A percentile compares a stretch with the other conserved stretches of the same genome.
Evolutionary conservation across 2,329 filamentous ascomycete genomes (phyloP).

Genomic region (Sporothrix variecibatus): DNA sequence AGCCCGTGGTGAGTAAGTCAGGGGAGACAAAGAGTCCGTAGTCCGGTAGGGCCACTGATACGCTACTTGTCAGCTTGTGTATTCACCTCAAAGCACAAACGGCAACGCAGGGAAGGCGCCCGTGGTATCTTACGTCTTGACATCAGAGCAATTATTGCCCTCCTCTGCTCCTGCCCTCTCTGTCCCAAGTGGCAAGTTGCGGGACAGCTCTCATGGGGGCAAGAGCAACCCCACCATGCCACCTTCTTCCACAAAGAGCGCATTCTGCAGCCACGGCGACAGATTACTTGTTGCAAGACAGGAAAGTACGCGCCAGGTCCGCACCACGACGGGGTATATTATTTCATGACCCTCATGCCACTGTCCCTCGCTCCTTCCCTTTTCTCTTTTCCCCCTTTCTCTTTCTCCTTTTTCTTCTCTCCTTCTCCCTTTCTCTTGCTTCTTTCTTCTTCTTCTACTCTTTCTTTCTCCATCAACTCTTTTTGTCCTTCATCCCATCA

Average conservation of each 20-base stretch:
- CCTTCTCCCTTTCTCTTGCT: conserved; percentile 3
- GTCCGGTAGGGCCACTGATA: neutral
- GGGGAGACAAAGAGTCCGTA: conserved; percentile 20
- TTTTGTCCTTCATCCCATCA: conserved; percentile 2
- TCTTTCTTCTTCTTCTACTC: conserved; percentile 8
- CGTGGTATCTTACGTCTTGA: neutral
- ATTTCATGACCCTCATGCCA: conserved; percentile 28
- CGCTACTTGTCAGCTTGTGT: neutral
- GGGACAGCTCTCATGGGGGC: conserved; percentile 18
- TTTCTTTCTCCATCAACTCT: conserved; percentile 12
- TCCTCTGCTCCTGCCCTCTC: neutral
- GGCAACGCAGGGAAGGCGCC: neutral
- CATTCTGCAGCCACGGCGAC: conserved; percentile 14
- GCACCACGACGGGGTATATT: conserved; percentile 23
- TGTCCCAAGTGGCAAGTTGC: conserved; percentile 20
- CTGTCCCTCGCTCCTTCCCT: neutral
- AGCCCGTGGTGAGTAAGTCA: conserved; percentile 19
- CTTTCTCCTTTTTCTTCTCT: conserved; percentile 9
- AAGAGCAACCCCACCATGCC: conserved; percentile 24
- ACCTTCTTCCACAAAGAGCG: conserved; percentile 13
- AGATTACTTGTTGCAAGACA: conserved; percentile 19
- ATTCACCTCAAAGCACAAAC: neutral
- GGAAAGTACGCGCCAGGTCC: conserved; percentile 17
- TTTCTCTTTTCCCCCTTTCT: neutral
- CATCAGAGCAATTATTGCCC: conserved; percentile 12